Base-by-base conservation (phyloP, 371 early-diverging fungal genomes). In the Mucor irregularis region DNA sequence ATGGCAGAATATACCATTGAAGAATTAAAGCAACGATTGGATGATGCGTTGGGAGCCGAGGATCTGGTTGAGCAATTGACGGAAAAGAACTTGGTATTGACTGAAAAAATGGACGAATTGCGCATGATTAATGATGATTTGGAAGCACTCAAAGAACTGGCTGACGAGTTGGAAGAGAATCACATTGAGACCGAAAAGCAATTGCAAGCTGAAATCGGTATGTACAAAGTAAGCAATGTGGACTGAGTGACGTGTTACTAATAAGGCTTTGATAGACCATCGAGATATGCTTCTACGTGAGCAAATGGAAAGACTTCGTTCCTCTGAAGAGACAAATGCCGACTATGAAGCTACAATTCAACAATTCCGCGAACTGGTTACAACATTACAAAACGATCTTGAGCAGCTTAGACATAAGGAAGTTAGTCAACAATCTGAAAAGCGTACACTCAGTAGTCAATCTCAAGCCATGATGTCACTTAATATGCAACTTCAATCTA, bases 161-260 rank as follows among this genome's bases (percentile, higher is more conserved):
- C 92, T 62, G 94, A 96, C 54, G 94, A 95, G 63, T 70, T 95
- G 61, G 95, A 95, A 67, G 92, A 93, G 58, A 90, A 85, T 47
- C 94, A 95, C 57, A 77, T 89, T 9, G 92, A 94, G 49, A 90
- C 88, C 13, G 92, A 90, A 66, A 88, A 90, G 58, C 89, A 93
- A 39, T 76, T 94, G 28, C 89, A 89, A 61, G 85, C 83, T 4
- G 96, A 95, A 57, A 89, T 95, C 58, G 73, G 71, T 63, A 69
- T 53, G 5, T 9, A 3, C 7, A 10, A 33, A n/a, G n/a, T 34
- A 34, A 42, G n/a, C n/a, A n/a, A n/a, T n/a, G n/a, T n/a, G n/a
- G 29, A 35, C n/a, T 1, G 16, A 26, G n/a, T 26, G 25, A 39
- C 38, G 4, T 24, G 21, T n/a, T 21, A 17, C 38, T 38, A 17